Evolutionary conservation across 176 grass and related monocot genomes (phyloP).

Genomic region (Raddia distichophylla): DNA sequence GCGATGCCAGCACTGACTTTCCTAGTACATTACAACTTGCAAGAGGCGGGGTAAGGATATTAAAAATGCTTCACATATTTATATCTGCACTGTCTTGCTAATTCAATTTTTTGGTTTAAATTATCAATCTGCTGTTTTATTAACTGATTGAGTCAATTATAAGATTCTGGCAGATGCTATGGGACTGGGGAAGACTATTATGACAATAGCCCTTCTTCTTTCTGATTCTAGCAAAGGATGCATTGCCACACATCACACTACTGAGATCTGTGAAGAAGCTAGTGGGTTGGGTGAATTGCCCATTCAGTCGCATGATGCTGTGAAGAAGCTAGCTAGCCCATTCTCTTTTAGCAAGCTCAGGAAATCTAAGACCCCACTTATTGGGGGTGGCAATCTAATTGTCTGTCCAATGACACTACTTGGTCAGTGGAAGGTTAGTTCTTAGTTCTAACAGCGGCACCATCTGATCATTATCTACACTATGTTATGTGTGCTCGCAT

Average conservation of each 20-base stretch:
- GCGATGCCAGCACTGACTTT: conserved; percentile 78
- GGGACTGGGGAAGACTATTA: conserved; percentile 97
- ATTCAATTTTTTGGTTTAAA: conserved; percentile 25
- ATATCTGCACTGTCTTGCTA: conserved; percentile 18
- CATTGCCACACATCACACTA: conserved; percentile 46
- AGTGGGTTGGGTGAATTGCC: conserved; percentile 47
- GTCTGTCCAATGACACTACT: conserved; percentile 96
- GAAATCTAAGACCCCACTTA: conserved; percentile 63
- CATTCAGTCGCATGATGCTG: conserved; percentile 45
- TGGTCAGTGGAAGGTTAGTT: conserved; percentile 93
- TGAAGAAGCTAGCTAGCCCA: conserved; percentile 68
- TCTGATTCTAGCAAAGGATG: conserved; percentile 73
- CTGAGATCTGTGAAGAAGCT: conserved; percentile 54
- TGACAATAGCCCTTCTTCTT: conserved; percentile 96
- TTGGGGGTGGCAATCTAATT: conserved; percentile 84
- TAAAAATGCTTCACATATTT: conserved; percentile 33
- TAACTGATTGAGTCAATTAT: conserved; percentile 46
- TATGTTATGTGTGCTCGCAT: conserved; percentile 25
- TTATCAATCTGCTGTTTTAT: background rate
- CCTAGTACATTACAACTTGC: conserved; percentile 90
- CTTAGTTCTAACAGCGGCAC: conserved; percentile 12
- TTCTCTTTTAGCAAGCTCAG: conserved; percentile 73
- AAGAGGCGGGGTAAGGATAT: conserved; percentile 85
- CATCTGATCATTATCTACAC: conserved; percentile 19
- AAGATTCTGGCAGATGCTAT: conserved; percentile 99